phyloP scores from a whole-genome alignment of 1,139 yeast genomes.

The Suhomyces guaymorum region DNA sequence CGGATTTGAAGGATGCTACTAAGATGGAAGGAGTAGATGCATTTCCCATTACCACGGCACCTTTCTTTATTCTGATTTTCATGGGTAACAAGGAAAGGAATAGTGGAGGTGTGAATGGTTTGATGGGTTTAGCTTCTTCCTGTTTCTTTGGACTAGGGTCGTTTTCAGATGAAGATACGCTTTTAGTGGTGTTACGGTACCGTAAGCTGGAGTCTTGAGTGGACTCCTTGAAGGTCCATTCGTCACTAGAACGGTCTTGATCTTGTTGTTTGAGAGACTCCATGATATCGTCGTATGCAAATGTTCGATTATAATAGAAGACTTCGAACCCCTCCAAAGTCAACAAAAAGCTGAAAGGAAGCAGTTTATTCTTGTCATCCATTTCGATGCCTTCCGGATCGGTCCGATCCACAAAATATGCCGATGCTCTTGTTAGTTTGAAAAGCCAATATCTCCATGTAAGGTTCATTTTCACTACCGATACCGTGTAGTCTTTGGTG shows the following conservation, averaged over 20 bases:
- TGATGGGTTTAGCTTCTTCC: constrained; percentile 2
- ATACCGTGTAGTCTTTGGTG: constrained; percentile 68
- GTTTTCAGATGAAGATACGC: constrained; percentile 3
- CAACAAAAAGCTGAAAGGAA: constrained; percentile 62
- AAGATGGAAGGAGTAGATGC: constrained; percentile 70
- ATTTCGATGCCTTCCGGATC: constrained; percentile 23
- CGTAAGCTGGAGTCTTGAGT: constrained; percentile 6
- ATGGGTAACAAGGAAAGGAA: constrained; percentile 56
- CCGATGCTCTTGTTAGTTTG: constrained; percentile 50
- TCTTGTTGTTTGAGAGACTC: constrained; percentile 34
- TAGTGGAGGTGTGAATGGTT: constrained; percentile 2
- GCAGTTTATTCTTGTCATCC: constrained; percentile 20
- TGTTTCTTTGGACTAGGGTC: neutral
- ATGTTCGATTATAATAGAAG: constrained; percentile 75
- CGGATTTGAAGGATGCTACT: constrained; percentile 58
- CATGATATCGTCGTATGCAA: constrained; percentile 70
- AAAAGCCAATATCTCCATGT: constrained; percentile 92
- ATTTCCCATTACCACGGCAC: constrained; percentile 80
- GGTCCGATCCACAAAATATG: constrained; percentile 28
- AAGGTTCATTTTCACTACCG: constrained; percentile 67
- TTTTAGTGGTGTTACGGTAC: constrained; percentile 5
- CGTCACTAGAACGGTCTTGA: constrained; percentile 4
- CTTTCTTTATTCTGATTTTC: constrained; percentile 57
- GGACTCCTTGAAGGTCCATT: constrained; percentile 4
- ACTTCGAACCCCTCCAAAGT: constrained; percentile 77